phyloP scores from a whole-genome alignment of 306 rosid genomes.

The Mimosa pudica region DNA sequence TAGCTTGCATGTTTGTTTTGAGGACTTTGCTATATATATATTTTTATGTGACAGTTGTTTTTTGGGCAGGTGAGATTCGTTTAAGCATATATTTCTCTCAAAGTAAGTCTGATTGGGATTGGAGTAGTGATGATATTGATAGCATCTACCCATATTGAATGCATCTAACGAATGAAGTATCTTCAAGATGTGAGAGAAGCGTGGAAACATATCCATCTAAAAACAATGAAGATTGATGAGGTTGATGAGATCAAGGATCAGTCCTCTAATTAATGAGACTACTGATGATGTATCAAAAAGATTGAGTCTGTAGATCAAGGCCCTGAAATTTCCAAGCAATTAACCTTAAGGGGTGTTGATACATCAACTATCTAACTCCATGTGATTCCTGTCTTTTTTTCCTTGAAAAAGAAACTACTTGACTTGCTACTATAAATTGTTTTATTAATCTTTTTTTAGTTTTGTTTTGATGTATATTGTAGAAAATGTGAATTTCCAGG shows the following conservation, averaged over 20 bases:
- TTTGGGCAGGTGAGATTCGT: conserved; percentile 78
- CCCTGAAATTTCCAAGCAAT: conserved; percentile 65
- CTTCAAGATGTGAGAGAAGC: conserved; percentile 37
- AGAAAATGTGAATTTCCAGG: too few relatives aligned
- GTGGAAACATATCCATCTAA: conserved; percentile 63
- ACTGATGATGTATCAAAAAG: conserved; percentile 73
- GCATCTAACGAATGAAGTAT: conserved; percentile 6
- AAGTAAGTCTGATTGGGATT: conserved; percentile 50
- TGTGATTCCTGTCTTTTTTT: too few relatives aligned
- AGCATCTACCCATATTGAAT: background rate
- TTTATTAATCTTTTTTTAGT: too few relatives aligned
- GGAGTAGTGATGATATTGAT: conserved; percentile 28
- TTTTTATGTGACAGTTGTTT: conserved; percentile 7
- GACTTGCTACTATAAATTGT: too few relatives aligned
- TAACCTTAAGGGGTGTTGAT: conserved; percentile 77
- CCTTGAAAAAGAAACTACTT: too few relatives aligned
- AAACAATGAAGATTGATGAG: conserved; percentile 34
- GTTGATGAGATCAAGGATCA: conserved; percentile 51
- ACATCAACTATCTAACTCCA: conserved; percentile 76
- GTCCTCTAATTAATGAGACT: conserved; percentile 43
- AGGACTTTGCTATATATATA: background rate
- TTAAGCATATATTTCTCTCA: conserved; percentile 54
- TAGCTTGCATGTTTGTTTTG: conserved; percentile 15
- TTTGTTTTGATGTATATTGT: too few relatives aligned
- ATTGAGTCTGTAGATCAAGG: conserved; percentile 68